phyloP scores from a whole-genome alignment of 805 yeast species.

The Candida ipomoeae region DNA sequence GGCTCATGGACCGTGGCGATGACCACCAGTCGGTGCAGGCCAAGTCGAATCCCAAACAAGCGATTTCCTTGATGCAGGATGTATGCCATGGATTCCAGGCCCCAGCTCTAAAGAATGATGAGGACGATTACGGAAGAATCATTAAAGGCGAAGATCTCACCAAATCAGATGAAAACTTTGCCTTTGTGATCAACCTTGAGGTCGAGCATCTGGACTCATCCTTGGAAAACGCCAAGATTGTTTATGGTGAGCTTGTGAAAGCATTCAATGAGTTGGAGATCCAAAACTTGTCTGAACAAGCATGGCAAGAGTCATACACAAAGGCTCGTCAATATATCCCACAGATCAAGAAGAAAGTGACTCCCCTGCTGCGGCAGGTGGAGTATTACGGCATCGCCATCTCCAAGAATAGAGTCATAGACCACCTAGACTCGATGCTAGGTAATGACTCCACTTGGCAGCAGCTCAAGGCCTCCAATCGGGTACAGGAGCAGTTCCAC shows the following conservation, averaged over 20 bases:
- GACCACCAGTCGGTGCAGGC: slow-evolving; percentile 81
- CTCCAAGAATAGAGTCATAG: not conserved
- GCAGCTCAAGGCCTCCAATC: slow-evolving; percentile 22
- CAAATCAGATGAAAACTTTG: slow-evolving; percentile 58
- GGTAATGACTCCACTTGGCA: slow-evolving; percentile 18
- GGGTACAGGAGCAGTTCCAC: slow-evolving; percentile 58
- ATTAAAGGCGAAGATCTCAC: slow-evolving; percentile 10
- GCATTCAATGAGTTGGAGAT: slow-evolving; percentile 8
- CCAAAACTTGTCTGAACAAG: slow-evolving; percentile 25
- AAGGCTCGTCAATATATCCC: slow-evolving; percentile 57
- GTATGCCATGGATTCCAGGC: slow-evolving; percentile 9
- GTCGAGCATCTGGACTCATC: slow-evolving; percentile 20
- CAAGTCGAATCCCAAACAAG: slow-evolving; percentile 43
- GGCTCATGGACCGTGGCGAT: slow-evolving; percentile 73
- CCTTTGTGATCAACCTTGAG: slow-evolving; percentile 55
- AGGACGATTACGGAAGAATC: slow-evolving; percentile 3
- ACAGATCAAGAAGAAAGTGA: slow-evolving; percentile 34
- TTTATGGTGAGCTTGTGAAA: slow-evolving; percentile 27
- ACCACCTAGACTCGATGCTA: slow-evolving; percentile 14
- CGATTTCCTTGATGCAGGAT: slow-evolving; percentile 9
- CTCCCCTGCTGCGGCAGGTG: slow-evolving; percentile 8
- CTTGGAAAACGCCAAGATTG: slow-evolving; percentile 39
- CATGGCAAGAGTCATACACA: slow-evolving; percentile 45
- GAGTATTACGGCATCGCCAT: slow-evolving; percentile 13
- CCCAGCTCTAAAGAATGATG: slow-evolving; percentile 9